Conservation (phyloP, 2,329 filamentous ascomycete genomes). For the Pseudogymnoascus sp. region DNA sequence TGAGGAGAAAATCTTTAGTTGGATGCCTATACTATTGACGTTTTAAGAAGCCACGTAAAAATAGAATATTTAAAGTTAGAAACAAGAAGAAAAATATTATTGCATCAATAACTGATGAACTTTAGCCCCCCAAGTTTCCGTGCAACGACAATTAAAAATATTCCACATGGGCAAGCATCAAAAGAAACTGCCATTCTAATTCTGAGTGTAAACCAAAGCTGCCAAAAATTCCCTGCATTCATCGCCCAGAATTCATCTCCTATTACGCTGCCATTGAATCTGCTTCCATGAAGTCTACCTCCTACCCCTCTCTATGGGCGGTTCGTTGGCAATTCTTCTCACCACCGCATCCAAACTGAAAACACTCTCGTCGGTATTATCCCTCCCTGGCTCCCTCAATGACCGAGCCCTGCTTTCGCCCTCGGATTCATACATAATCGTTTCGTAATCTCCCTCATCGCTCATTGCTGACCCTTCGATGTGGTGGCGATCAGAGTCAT, state of each 20-base stretch:
- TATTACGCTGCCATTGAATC: background rate
- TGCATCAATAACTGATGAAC: background rate
- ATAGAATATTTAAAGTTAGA: background rate
- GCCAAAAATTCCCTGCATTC: background rate
- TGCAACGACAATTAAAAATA: background rate
- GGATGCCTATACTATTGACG: background rate
- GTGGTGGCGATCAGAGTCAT: background rate
- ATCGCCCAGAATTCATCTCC: background rate
- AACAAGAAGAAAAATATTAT: background rate
- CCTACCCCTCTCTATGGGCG: background rate
- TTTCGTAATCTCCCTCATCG: background rate
- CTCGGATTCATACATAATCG: background rate
- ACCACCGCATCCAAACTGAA: background rate
- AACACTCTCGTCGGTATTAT: background rate
- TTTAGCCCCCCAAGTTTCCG: background rate
- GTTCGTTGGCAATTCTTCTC: slow-evolving; percentile 5
- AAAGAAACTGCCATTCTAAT: background rate
- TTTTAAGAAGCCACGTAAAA: background rate
- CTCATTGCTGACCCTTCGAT: background rate
- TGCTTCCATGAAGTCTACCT: background rate
- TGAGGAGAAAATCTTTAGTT: background rate
- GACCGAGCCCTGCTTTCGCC: background rate
- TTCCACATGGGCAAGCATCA: background rate
- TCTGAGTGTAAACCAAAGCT: background rate
- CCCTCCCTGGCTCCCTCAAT: background rate